These are phyloP conservation scores for Erythrophleum ivorense DNA, from an alignment of 331 rosid species.

Conservation along the genomic window DNA sequence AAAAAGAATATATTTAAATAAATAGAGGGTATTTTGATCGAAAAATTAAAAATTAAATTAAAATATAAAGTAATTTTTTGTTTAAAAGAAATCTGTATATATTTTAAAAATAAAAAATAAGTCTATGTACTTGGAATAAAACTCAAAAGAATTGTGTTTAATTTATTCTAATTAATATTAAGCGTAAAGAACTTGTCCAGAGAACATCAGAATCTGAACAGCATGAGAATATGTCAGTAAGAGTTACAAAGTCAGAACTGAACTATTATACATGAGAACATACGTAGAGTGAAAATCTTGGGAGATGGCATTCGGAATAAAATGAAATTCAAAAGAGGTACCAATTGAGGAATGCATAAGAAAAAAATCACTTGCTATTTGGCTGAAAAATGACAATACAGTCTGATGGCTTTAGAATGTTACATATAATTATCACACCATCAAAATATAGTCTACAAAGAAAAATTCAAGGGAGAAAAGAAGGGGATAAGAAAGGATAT, in stretches of 20 bases:
- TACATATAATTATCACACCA: constrained; percentile 31
- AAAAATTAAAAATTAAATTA: too few species aligned
- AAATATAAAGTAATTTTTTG: too few species aligned
- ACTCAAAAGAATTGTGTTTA: too few species aligned
- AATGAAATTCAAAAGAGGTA: neutral
- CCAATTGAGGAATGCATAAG: constrained; percentile 12
- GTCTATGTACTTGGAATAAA: too few species aligned
- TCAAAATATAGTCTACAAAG: constrained; percentile 5
- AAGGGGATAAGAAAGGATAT: neutral
- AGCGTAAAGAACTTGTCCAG: neutral
- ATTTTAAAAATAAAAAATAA: too few species aligned
- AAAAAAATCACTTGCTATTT: constrained; percentile 37
- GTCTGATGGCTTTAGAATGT: constrained; percentile 30
- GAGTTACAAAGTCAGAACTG: neutral
- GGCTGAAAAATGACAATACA: constrained; percentile 44
- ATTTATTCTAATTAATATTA: too few species aligned
- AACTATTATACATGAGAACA: neutral
- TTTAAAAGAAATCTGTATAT: too few species aligned
- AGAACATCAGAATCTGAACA: neutral
- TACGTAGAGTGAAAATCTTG: neutral
- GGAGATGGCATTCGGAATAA: neutral
- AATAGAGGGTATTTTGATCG: too few species aligned
- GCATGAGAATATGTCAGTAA: neutral
- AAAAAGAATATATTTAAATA: too few species aligned
- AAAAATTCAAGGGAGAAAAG: constrained; percentile 20